These are phyloP conservation scores for Fomitopsis schrenkii DNA, from an alignment of 1,284 basidiomycete species.

Conservation along the genomic window DNA sequence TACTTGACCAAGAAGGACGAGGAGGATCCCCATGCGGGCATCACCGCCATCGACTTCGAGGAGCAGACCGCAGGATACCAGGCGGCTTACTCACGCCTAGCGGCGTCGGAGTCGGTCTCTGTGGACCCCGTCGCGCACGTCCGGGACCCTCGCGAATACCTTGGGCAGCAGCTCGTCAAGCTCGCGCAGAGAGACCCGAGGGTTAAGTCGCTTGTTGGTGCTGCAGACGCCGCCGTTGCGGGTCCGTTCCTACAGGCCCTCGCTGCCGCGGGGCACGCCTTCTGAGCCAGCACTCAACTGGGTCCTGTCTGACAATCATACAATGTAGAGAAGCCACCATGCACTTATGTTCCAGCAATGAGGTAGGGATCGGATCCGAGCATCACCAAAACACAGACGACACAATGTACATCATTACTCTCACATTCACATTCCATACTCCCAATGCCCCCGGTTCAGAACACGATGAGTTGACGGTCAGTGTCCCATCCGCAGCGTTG, in stretches of 20 bases:
- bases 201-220: slow-evolving; percentile 33
- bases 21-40: slow-evolving; percentile 52
- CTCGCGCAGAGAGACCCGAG: slow-evolving; percentile 27
- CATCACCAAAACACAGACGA: not conserved
- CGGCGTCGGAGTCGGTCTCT: slow-evolving; percentile 63
- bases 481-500: slow-evolving; percentile 26
- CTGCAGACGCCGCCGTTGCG: slow-evolving; percentile 32
- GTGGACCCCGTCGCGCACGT: slow-evolving; percentile 62
- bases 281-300: not conserved
- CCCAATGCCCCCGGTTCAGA: slow-evolving; percentile 11
- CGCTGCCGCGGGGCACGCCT: slow-evolving; percentile 17
- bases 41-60: slow-evolving; percentile 85
- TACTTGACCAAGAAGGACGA: slow-evolving; percentile 50
- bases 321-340: not conserved
- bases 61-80: slow-evolving; percentile 91
- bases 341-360: not conserved
- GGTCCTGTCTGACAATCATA: not conserved
- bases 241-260: slow-evolving; percentile 43
- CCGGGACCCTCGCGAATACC: slow-evolving; percentile 48
- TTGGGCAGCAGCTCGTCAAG: slow-evolving; percentile 41
- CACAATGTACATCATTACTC: not conserved
- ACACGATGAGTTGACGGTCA: slow-evolving; percentile 22
- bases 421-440: not conserved
- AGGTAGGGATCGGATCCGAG: not conserved
- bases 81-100: slow-evolving; percentile 87